Evolutionary conservation across 345 rosid species (phyloP).

Genomic region (Sonneratia caseolaris): DNA sequence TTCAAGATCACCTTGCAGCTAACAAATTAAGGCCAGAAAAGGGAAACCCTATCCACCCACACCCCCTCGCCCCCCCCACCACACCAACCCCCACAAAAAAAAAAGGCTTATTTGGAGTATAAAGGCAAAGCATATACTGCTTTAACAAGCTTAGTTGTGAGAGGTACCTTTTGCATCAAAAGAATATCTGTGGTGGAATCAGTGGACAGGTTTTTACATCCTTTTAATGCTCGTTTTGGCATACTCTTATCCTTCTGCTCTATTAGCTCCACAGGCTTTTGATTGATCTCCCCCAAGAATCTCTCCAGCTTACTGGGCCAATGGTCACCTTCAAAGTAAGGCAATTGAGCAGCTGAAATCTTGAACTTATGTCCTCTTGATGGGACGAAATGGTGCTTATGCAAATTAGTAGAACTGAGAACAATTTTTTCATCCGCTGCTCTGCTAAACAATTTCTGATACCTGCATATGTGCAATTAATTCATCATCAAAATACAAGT

Average conservation of each 20-base stretch:
- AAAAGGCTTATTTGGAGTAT: no score
- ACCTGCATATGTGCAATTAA: conserved; percentile 38
- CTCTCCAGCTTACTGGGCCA: conserved; percentile 97
- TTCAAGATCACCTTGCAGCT: no score
- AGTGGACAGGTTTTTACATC: conserved; percentile 60
- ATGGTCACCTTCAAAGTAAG: conserved; percentile 93
- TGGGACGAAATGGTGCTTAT: conserved; percentile 69
- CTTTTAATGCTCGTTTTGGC: conserved; percentile 75
- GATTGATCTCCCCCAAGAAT: conserved; percentile 62
- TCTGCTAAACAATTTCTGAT: conserved; percentile 66
- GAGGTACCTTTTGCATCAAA: conserved; percentile 75
- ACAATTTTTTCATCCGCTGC: conserved; percentile 77
- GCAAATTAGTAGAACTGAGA: conserved; percentile 59
- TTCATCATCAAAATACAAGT: not conserved
- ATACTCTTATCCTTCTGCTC: conserved; percentile 62
- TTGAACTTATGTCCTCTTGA: conserved; percentile 62
- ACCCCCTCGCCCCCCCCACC: no score
- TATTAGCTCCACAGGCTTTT: conserved; percentile 68
- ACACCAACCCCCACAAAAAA: no score
- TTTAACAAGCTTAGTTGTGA: not conserved
- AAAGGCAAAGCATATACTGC: not conserved
- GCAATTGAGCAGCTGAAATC: conserved; percentile 88
- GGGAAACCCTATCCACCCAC: no score
- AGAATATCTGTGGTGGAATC: conserved; percentile 79
- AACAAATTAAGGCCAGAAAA: no score